These are phyloP conservation scores for Akanthomyces lecanii DNA, from an alignment of 2,329 filamentous ascomycete species.

Conservation along the genomic window DNA sequence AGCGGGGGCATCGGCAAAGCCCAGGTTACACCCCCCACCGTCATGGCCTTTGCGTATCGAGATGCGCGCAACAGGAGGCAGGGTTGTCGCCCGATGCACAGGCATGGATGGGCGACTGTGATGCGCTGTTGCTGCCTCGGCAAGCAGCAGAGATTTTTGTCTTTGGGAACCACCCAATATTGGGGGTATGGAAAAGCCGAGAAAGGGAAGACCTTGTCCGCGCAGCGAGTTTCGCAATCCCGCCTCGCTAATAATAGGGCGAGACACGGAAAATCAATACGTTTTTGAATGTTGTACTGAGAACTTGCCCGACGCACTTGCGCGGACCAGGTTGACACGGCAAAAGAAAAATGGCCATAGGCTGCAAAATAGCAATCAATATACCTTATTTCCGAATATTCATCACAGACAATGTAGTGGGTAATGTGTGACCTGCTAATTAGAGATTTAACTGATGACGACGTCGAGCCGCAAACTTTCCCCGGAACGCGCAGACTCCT, in stretches of 20 bases:
- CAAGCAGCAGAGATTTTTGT: background rate
- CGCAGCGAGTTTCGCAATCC: background rate
- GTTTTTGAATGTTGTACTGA: slow-evolving; percentile 3
- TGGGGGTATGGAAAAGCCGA: background rate
- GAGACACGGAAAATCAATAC: slow-evolving; percentile 2
- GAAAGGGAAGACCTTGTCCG: background rate
- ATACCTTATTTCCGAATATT: background rate
- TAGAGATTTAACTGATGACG: background rate
- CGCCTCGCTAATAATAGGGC: background rate
- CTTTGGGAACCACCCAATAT: background rate
- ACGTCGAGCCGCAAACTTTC: background rate
- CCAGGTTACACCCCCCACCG: slow-evolving; percentile 11
- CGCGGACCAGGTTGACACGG: background rate
- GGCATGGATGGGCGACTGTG: background rate
- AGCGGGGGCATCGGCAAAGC: slow-evolving; percentile 7
- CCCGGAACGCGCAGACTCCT: background rate
- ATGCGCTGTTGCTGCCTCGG: background rate
- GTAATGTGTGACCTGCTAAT: background rate
- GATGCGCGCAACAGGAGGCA: slow-evolving; percentile 5
- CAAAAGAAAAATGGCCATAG: background rate
- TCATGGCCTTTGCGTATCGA: slow-evolving; percentile 12
- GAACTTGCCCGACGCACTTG: background rate
- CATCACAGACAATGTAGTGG: too few species aligned
- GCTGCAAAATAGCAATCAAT: background rate
- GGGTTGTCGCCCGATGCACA: slow-evolving; percentile 11